These are phyloP conservation scores for Geranium rotundifolium DNA, from an alignment of 345 rosid genomes.

Conservation along the genomic window DNA sequence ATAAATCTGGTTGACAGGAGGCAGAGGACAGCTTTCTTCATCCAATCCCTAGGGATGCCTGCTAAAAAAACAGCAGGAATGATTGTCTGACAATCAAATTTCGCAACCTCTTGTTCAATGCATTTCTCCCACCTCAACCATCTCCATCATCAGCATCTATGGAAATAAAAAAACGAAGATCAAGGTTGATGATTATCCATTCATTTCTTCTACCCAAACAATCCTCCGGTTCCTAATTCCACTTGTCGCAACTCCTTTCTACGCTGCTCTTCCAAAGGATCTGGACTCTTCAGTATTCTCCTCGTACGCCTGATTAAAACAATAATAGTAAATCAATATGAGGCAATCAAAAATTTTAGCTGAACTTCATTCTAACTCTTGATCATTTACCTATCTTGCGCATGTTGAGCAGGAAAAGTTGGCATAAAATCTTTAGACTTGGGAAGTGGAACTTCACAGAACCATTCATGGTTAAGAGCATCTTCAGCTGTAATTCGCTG, in stretches of 20 bases:
- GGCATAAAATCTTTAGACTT: constrained; percentile 99
- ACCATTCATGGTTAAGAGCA: constrained; percentile 98
- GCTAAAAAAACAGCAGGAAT: constrained; percentile 56
- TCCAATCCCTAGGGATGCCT: constrained; percentile 36
- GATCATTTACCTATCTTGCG: constrained; percentile 71
- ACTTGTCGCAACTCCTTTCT: constrained; percentile 68
- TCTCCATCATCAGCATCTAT: constrained; percentile 14
- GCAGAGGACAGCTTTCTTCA: constrained; percentile 38
- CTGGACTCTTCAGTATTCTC: constrained; percentile 90
- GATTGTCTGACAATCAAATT: constrained; percentile 61
- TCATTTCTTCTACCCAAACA: constrained; percentile 53
- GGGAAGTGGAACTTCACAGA: constrained; percentile 96
- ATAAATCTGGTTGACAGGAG: constrained; percentile 32
- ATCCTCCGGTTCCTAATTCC: constrained; percentile 59
- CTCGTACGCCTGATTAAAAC: constrained; percentile 52
- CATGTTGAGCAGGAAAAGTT: constrained; percentile 98
- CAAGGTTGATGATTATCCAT: constrained; percentile 11
- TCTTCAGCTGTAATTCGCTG: constrained; percentile 89
- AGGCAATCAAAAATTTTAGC: background rate
- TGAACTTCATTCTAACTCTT: background rate
- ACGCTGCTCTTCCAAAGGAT: constrained; percentile 92
- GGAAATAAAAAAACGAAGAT: constrained; percentile 20
- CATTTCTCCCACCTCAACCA: constrained; percentile 49
- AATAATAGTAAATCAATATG: constrained; percentile 6
- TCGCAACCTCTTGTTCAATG: constrained; percentile 50